Evolutionary conservation across 805 yeast species (phyloP).

Genomic region (Trichomonascus vanleenenianus): DNA sequence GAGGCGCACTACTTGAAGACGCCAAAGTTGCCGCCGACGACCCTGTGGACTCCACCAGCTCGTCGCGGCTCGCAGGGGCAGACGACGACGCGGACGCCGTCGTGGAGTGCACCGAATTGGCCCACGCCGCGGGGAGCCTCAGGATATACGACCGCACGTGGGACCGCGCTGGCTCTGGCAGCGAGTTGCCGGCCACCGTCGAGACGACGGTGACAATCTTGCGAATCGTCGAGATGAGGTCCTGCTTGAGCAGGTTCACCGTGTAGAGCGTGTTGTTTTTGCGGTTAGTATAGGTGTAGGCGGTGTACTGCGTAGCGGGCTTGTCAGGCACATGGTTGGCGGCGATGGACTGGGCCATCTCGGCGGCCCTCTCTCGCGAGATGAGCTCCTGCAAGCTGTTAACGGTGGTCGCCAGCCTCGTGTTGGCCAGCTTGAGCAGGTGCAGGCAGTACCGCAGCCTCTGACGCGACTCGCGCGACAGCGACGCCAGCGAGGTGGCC

Average conservation of each 20-base stretch:
- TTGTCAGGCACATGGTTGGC: constrained; percentile 29
- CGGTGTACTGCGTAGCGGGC: neutral
- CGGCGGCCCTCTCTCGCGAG: constrained; percentile 28
- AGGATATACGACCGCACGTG: constrained; percentile 75
- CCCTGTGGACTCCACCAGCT: constrained; percentile 4
- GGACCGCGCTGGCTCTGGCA: constrained; percentile 71
- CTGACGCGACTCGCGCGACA: constrained; percentile 65
- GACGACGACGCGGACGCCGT: constrained; percentile 5
- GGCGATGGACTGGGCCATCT: constrained; percentile 21
- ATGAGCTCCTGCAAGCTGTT: constrained; percentile 51
- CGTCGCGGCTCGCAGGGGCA: constrained; percentile 1
- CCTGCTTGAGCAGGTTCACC: constrained; percentile 50
- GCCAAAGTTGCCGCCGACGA: constrained; percentile 4
- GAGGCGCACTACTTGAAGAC: no score
- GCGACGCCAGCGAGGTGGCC: constrained; percentile 30
- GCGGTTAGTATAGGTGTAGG: no score
- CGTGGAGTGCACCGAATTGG: constrained; percentile 32
- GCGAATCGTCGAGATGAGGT: constrained; percentile 80
- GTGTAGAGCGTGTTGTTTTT: constrained; percentile 11
- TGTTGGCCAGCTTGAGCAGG: constrained; percentile 71
- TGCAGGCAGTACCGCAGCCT: constrained; percentile 73
- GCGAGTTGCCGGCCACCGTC: constrained; percentile 66
- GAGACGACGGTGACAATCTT: constrained; percentile 82
- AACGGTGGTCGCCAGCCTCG: constrained; percentile 62
- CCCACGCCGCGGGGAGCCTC: constrained; percentile 68